Conservation (phyloP, 2,329 filamentous ascomycete species). For the Capronia americana region DNA sequence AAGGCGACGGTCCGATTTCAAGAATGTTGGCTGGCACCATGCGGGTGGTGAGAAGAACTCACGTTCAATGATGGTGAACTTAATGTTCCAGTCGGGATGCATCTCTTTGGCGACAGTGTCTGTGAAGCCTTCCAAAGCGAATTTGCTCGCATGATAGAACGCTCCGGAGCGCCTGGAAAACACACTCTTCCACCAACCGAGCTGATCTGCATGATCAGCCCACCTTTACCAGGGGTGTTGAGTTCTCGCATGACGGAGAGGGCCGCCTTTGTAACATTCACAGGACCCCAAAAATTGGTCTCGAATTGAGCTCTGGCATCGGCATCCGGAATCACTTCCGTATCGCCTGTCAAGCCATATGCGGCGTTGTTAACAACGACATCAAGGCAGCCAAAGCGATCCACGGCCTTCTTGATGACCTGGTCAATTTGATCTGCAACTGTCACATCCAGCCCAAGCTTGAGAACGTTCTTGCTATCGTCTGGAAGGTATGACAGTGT, state of each 20-base stretch:
- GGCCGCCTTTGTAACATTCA: constrained; percentile 55
- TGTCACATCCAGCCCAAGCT: constrained; percentile 50
- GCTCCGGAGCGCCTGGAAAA: constrained; percentile 7
- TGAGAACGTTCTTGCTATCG: constrained; percentile 2
- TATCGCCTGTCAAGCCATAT: constrained; percentile 21
- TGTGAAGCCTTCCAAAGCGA: constrained; percentile 75
- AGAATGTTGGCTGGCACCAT: background rate
- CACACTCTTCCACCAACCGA: constrained; percentile 19
- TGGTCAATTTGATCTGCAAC: constrained; percentile 45
- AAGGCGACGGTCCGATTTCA: background rate
- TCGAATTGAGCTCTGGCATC: constrained; percentile 44
- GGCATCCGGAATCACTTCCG: constrained; percentile 14
- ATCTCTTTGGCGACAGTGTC: constrained; percentile 74
- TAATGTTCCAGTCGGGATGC: constrained; percentile 59
- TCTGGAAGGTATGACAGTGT: constrained; percentile 20
- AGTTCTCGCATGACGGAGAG: constrained; percentile 37
- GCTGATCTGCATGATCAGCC: constrained; percentile 24
- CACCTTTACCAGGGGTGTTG: constrained; percentile 31
- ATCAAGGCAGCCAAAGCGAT: constrained; percentile 41
- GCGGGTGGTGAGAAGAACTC: background rate
- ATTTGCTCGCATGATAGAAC: constrained; percentile 60
- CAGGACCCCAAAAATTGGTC: constrained; percentile 64
- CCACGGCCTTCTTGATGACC: constrained; percentile 44
- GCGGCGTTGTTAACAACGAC: constrained; percentile 39
- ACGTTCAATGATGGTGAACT: constrained; percentile 17